Evolutionary conservation across 345 rosid species (phyloP).

Genomic region (Citropsis articulata): DNA sequence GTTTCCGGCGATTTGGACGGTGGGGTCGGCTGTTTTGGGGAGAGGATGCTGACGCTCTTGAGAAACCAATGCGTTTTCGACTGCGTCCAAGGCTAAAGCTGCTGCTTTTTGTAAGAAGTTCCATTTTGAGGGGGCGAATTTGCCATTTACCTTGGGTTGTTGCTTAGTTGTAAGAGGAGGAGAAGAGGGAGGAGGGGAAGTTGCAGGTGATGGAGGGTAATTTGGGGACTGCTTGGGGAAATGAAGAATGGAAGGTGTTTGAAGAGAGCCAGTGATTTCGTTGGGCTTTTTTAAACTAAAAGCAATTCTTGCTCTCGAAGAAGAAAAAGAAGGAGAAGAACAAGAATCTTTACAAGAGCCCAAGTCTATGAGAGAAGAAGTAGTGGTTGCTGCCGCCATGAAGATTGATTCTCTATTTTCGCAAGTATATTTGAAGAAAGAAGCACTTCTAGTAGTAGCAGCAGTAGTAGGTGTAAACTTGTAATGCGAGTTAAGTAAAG

Average conservation of each 20-base stretch:
- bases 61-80: constrained; percentile 51
- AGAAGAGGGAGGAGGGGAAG: constrained; percentile 19
- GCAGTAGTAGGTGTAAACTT: background rate
- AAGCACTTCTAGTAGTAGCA: background rate
- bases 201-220: constrained; percentile 12
- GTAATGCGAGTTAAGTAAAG: background rate
- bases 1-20: constrained; percentile 70
- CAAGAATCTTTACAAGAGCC: background rate
- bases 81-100: constrained; percentile 51
- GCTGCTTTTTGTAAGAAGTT: constrained; percentile 59
- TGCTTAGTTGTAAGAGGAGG: constrained; percentile 7
- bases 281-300: background rate
- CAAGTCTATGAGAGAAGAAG: constrained; percentile 24
- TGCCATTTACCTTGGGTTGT: constrained; percentile 10
- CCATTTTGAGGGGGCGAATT: constrained; percentile 29
- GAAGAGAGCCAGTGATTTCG: constrained; percentile 39
- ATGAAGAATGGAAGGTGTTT: constrained; percentile 51
- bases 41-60: constrained; percentile 61
- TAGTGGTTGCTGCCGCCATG: constrained; percentile 28
- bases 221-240: constrained; percentile 40
- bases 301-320: background rate
- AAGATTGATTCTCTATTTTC: constrained; percentile 13
- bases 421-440: background rate
- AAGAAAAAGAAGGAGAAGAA: constrained; percentile 18
- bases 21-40: constrained; percentile 75